Evolutionary conservation across 805 yeast genomes (phyloP).

Genomic region (Hanseniaspora pseudoguilliermondii): DNA sequence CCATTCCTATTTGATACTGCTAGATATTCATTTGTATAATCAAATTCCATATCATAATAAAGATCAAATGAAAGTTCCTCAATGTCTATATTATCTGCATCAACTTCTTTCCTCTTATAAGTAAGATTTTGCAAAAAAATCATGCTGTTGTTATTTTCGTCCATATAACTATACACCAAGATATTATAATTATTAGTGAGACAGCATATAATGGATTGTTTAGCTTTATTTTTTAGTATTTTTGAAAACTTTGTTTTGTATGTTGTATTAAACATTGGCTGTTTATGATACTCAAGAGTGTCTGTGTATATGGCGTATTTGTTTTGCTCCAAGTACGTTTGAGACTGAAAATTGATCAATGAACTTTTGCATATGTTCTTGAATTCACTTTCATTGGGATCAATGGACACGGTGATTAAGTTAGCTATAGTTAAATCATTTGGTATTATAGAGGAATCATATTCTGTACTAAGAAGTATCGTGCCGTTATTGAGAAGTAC

Average conservation of each 20-base stretch:
- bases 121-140: constrained; percentile 3
- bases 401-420: neutral
- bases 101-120: neutral
- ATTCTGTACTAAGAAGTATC: neutral
- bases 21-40: constrained; percentile 13
- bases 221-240: neutral
- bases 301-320: neutral
- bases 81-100: neutral
- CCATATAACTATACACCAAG: neutral
- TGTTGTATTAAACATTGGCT: neutral
- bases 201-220: neutral
- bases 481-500: constrained; percentile 5
- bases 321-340: neutral
- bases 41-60: constrained; percentile 8
- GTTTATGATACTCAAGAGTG: neutral
- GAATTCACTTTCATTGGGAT: neutral
- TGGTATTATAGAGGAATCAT: neutral
- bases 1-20: constrained; percentile 24
- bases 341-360: neutral
- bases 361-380: neutral
- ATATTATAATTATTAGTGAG: constrained; percentile 8
- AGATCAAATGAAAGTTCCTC: neutral
- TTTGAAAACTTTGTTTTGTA: neutral
- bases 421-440: neutral
- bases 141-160: neutral